Evolutionary conservation across 192 early-diverging fungal species (phyloP).

Genomic region (Coemansia asiatica): DNA sequence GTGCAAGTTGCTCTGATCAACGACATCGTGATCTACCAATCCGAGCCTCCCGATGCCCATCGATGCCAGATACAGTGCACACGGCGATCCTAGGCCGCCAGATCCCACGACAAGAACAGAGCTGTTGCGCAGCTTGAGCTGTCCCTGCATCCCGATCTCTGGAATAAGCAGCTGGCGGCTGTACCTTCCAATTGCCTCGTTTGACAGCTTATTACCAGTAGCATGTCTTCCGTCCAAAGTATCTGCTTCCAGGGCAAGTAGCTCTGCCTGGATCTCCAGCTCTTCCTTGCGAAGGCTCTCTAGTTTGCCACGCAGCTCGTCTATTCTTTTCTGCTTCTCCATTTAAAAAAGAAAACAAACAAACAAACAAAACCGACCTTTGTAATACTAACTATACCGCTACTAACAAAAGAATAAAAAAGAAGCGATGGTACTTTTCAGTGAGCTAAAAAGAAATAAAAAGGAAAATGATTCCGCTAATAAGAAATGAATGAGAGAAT

Average conservation of each 20-base stretch:
- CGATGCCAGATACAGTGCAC: slow-evolving; percentile 82
- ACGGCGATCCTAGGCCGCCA: slow-evolving; percentile 93
- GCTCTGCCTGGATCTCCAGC: slow-evolving; percentile 39
- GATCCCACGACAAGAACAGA: slow-evolving; percentile 85
- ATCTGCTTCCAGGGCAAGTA: slow-evolving; percentile 26
- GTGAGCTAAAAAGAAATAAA: neutral
- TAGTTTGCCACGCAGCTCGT: neutral
- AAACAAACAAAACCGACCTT: neutral
- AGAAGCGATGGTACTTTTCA: too few relatives aligned
- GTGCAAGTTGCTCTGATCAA: slow-evolving; percentile 91
- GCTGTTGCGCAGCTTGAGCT: slow-evolving; percentile 70
- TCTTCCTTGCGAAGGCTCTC: slow-evolving; percentile 32
- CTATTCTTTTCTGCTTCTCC: neutral
- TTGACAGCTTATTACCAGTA: slow-evolving; percentile 41
- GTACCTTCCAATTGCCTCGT: slow-evolving; percentile 77
- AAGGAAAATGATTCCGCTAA: neutral
- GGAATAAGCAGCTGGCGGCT: slow-evolving; percentile 85
- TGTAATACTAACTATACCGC: too few relatives aligned
- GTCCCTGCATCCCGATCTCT: slow-evolving; percentile 70
- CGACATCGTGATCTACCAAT: slow-evolving; percentile 87
- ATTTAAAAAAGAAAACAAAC: neutral
- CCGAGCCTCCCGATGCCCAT: slow-evolving; percentile 87
- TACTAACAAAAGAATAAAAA: neutral
- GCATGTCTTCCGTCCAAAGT: neutral
- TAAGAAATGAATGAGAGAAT: neutral